Percentiles rank a stretch among this genome's conserved stretches.
These are phyloP conservation scores for Exophiala aquamarina DNA, from an alignment of 2,329 filamentous ascomycete species.

Conservation along the genomic window DNA sequence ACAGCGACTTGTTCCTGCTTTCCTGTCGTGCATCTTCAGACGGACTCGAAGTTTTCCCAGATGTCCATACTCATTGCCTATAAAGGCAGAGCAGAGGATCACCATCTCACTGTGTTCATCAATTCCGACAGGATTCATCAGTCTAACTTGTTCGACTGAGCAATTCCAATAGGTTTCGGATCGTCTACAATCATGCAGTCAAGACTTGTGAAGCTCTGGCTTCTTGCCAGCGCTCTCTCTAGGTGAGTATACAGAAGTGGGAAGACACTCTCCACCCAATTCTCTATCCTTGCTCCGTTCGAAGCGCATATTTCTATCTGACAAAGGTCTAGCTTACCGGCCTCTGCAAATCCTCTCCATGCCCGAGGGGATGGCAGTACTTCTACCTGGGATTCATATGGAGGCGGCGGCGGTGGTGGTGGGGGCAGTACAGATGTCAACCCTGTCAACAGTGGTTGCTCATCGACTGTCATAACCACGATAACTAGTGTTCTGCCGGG, in stretches of 20 bases:
- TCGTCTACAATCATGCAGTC: slow-evolving; percentile 4
- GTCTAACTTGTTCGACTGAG: slow-evolving; percentile 4
- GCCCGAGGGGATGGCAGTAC: not conserved
- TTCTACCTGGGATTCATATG: too few species aligned
- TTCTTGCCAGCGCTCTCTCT: slow-evolving; percentile 1
- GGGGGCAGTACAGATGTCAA: too few species aligned
- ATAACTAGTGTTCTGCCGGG: not conserved
- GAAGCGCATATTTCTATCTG: too few species aligned
- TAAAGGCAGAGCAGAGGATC: not conserved
- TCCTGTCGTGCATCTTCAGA: not conserved
- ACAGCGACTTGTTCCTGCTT: not conserved
- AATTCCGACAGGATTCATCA: slow-evolving; percentile 6
- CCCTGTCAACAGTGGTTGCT: slow-evolving; percentile 2
- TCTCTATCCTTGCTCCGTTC: too few species aligned
- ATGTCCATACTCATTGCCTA: not conserved
- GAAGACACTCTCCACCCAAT: too few species aligned
- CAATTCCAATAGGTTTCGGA: not conserved
- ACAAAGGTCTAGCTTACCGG: not conserved
- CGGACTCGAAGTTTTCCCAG: too few species aligned
- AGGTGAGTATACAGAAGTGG: too few species aligned
- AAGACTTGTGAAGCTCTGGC: not conserved
- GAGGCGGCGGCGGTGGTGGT: too few species aligned
- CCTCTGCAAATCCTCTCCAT: slow-evolving; percentile 4
- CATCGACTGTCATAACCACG: not conserved
- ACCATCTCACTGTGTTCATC: not conserved